Evolutionary conservation across 2,329 filamentous ascomycete genomes (phyloP).

Genomic region (Gnomoniopsis sp.): DNA sequence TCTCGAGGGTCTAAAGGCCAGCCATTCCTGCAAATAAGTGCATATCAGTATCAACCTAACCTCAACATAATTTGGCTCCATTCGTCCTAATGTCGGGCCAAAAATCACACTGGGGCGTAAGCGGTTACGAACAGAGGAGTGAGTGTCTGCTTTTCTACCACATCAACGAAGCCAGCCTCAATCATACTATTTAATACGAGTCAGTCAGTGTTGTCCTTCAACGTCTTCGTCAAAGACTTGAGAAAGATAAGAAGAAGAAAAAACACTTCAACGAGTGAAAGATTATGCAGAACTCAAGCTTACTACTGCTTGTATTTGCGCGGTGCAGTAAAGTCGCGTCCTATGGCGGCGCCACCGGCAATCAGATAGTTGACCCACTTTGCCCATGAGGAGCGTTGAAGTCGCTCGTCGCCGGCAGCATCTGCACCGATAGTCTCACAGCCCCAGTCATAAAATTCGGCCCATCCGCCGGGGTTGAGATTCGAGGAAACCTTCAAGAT

Average conservation of each 20-base stretch:
- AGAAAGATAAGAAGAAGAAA: no score
- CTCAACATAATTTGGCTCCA: neutral
- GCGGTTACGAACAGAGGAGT: neutral
- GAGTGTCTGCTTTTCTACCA: neutral
- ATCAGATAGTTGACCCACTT: neutral
- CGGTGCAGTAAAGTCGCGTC: neutral
- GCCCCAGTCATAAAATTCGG: neutral
- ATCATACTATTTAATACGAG: neutral
- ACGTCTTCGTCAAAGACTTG: no score
- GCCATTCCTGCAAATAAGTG: neutral
- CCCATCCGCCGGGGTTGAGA: neutral
- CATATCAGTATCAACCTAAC: neutral
- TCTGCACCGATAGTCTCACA: neutral
- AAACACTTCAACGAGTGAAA: neutral
- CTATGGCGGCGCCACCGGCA: neutral
- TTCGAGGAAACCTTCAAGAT: neutral
- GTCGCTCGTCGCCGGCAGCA: neutral
- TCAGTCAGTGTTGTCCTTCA: neutral
- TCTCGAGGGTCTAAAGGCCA: neutral
- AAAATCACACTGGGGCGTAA: neutral
- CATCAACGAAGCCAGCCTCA: neutral
- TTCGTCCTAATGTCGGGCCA: neutral
- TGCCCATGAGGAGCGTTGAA: neutral
- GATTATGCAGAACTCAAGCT: neutral
- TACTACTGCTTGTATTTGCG: neutral